Evolutionary conservation across 2,329 filamentous ascomycete genomes (phyloP), one percentile per base, ranked within the genome.

Genomic region (Ophiostoma piceae): DNA sequence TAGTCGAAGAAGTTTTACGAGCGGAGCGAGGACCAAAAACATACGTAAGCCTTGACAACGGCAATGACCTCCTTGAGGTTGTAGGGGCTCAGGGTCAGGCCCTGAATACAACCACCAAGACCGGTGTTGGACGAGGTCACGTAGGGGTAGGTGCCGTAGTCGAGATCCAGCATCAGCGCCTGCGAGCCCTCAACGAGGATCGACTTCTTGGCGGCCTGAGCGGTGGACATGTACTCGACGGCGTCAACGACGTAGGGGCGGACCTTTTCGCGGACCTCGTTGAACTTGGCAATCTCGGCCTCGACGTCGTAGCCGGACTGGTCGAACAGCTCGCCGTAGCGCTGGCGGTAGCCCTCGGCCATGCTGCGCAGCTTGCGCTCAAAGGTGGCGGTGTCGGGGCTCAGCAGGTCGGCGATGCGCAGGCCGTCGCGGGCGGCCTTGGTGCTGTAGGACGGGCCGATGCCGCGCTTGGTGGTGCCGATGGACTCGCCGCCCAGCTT

Each of bases 391-490:
- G 90, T 81, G 77, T 92, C 67, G 51, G 35, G 39, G 37, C 37
- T 54, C 41, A 60, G 92, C 72, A 92, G 82, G 70, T 92, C 89
- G 71, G 82, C 82, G 68, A 91, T 81, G 74, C 84, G 84, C 71
- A 94, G 83, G 66, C 90, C 90, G 74, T 82, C 90, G 74, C 91
- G 82, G 54, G 87, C 73, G 4, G 86, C 86, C 78, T 89, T 90
- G 71, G 83, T 84, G 79, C 85, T 75, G 70, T 77, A 77, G 5
- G 75, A 69, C 67, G 73, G 73, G 47, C 72, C 73, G 66, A 73
- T 73, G 47, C 72, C 72, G 66, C 74, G 72, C 69, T 74, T 74
- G 12, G 74, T 75, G 26, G 74, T 75, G 69, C 74, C 74, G 41
- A 75, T 75, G 67, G 72, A 69, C 67, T 72, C 39, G 9, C 66